Evolutionary conservation across 139 green algal species (phyloP), one percentile per base, ranked within the genome.

Genomic region (Dunaliella sp.): DNA sequence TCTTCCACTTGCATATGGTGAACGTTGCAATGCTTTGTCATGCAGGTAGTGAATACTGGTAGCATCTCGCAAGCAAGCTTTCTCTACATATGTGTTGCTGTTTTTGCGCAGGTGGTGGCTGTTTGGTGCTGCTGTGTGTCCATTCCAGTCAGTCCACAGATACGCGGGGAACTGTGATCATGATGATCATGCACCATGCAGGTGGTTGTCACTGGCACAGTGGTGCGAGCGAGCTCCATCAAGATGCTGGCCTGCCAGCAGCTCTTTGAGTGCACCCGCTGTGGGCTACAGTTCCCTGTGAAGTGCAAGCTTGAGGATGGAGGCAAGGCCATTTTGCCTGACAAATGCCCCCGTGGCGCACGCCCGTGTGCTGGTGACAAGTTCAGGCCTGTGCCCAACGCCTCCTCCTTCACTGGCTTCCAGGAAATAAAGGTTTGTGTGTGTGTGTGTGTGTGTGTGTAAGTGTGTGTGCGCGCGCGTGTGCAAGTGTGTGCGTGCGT

Each of bases 201-300:
- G 7, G 37, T 98, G 22, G 92, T 86, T 2, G 78, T 98, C 0
- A 48, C 3, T 0, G 96, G 96, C 21, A 98, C 95, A 0, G 90
- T 98, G 3, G 89, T 96, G 21, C 93, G 95, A 1, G 89, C 90
- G 3, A 95, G 94, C 0, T 36, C 87, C 0, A 88, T 98, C 3
- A 92, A 96, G 59, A 93, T 96, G 89, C 88, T 97, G 81, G 94
- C 98, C 86, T 86, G 80, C 24, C 85, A 88, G 76, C 88, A 92
- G 25, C 28, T 93, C 34, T 98, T 91, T 85, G 85, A 93, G 59
- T 98, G 95, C 89, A 88, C 76, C 30, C 89, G 86, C 30, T 98
- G 95, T 88, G 89, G 92, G 72, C 87, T 94, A 87, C 88, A 72
- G 36, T 84, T 86, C 21, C 21, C 0, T 1, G 7, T 88, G 3